phyloP scores from a whole-genome alignment of 805 yeast genomes.

The Metschnikowia cubensis region DNA sequence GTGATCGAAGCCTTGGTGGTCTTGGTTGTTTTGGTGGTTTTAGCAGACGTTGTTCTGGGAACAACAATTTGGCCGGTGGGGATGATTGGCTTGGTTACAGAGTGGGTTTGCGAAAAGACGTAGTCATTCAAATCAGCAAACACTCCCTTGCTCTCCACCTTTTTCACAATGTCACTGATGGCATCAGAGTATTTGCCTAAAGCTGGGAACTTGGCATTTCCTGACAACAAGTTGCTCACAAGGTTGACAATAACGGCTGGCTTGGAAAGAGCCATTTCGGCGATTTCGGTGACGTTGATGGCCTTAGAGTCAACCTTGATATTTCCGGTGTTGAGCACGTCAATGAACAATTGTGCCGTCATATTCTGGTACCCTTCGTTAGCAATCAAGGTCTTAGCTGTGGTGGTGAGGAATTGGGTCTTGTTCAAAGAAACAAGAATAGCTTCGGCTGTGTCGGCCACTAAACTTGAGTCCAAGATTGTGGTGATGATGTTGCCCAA shows the following conservation, averaged over 20 bases:
- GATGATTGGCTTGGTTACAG: conserved; percentile 16
- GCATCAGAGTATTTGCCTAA: conserved; percentile 30
- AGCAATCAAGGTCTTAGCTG: conserved; percentile 33
- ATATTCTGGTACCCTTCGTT: conserved; percentile 33
- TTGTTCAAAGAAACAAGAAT: conserved; percentile 35
- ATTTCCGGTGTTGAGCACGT: conserved; percentile 26
- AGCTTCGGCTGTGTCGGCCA: conserved; percentile 25
- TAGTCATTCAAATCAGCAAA: conserved; percentile 36
- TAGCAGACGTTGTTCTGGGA: conserved; percentile 8
- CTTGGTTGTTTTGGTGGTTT: not conserved
- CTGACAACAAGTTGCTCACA: conserved; percentile 23
- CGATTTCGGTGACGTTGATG: conserved; percentile 27
- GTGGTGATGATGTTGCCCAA: conserved; percentile 27
- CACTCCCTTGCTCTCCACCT: conserved; percentile 34
- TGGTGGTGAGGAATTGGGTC: conserved; percentile 37
- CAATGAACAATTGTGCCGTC: conserved; percentile 31
- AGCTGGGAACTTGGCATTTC: conserved; percentile 16
- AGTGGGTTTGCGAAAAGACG: conserved; percentile 26
- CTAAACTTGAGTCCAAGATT: conserved; percentile 26
- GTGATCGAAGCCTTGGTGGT: not conserved
- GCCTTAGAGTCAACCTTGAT: conserved; percentile 20
- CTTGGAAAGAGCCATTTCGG: conserved; percentile 23
- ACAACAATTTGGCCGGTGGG: conserved; percentile 17
- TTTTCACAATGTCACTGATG: conserved; percentile 26
- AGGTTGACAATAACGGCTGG: conserved; percentile 20